Conservation (phyloP, 768 basidiomycete species). For the Termitomyces sp. region DNA sequence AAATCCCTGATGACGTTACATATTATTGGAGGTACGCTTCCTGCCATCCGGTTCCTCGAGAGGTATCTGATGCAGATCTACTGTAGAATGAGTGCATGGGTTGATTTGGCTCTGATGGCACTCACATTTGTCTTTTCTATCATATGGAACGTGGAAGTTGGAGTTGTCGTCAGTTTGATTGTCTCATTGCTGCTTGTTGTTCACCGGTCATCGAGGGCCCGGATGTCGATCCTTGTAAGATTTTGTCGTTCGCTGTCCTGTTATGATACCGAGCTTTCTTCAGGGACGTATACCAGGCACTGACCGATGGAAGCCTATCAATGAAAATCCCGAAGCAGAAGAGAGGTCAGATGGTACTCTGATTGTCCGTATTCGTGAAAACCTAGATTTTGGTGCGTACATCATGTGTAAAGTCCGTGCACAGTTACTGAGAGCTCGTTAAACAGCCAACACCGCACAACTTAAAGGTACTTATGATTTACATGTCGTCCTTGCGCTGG, state of each 20-base stretch:
- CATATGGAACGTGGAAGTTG: conserved; percentile 88
- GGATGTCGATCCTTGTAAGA: conserved; percentile 85
- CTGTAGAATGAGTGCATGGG: conserved; percentile 84
- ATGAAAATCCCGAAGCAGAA: conserved; percentile 78
- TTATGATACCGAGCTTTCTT: neutral
- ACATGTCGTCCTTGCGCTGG: neutral
- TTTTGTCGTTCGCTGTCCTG: conserved; percentile 6
- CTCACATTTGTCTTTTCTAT: conserved; percentile 87
- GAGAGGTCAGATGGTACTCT: conserved; percentile 79
- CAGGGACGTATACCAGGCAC: conserved; percentile 89
- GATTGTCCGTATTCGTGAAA: conserved; percentile 87
- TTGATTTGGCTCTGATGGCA: conserved; percentile 80
- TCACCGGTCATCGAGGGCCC: conserved; percentile 79
- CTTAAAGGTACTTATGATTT: conserved; percentile 59
- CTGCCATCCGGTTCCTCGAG: neutral
- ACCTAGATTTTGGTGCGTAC: conserved; percentile 78
- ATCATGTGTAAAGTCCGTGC: neutral
- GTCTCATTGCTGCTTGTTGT: conserved; percentile 88
- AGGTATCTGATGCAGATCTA: neutral
- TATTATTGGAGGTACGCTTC: conserved; percentile 75
- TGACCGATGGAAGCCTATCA: conserved; percentile 84
- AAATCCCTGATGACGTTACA: conserved; percentile 81
- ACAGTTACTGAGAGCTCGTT: neutral
- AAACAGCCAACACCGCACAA: conserved; percentile 86
- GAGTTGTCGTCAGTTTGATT: conserved; percentile 83